These are phyloP conservation scores for Trametes sp. DNA, from an alignment of 1,284 basidiomycete genomes.

Conservation along the genomic window DNA sequence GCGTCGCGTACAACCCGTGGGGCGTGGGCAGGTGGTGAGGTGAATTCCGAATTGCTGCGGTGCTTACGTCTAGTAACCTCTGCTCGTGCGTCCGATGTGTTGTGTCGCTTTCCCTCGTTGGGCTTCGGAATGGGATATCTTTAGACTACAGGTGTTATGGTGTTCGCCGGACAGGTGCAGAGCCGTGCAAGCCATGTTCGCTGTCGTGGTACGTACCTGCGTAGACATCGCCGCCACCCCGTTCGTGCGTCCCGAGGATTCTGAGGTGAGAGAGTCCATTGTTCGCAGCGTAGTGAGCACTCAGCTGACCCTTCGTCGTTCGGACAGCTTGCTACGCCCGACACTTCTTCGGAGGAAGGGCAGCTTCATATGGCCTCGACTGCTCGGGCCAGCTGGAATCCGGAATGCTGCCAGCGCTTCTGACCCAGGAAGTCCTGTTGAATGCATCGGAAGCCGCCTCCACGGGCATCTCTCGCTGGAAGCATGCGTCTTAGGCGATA, in stretches of 20 bases:
- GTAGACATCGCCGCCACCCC: not conserved
- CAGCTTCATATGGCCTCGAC: not conserved
- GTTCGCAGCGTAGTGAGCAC: not conserved
- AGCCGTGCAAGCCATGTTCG: not conserved
- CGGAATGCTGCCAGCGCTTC: conserved; percentile 1
- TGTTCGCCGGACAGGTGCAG: not conserved
- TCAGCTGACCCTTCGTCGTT: conserved; percentile 2
- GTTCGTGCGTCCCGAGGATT: not conserved
- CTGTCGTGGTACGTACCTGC: not conserved
- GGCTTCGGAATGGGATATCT: not conserved
- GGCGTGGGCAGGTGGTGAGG: conserved; percentile 35
- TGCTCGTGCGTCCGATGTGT: not conserved
- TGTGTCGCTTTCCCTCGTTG: not conserved
- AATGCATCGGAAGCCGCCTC: not conserved
- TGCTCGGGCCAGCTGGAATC: not conserved
- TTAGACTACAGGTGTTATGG: no score
- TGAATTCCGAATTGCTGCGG: conserved; percentile 7
- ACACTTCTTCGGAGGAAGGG: conserved; percentile 10
- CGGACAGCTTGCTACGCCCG: not conserved
- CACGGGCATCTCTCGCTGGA: not conserved
- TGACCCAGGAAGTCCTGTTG: not conserved
- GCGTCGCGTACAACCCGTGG: conserved; percentile 56
- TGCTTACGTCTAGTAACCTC: not conserved
- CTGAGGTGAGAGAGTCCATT: not conserved
- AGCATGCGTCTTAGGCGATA: not conserved